Conservation (phyloP, 2,329 filamentous ascomycete species). For the Neonectria sp. region DNA sequence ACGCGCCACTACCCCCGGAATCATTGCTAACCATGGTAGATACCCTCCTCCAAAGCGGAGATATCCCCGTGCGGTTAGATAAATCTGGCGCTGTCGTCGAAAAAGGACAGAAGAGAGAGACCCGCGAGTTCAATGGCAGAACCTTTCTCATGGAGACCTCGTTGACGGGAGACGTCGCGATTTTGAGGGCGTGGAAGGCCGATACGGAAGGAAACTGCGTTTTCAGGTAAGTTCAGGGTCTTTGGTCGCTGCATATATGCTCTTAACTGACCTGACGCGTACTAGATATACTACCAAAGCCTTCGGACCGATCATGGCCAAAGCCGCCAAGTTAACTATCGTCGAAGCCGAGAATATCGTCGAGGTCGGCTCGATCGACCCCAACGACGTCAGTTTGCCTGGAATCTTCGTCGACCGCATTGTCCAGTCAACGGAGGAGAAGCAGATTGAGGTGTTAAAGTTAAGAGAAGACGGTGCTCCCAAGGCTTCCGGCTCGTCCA, state of each 20-base stretch:
- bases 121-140: slow-evolving; percentile 80
- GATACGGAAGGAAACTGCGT: slow-evolving; percentile 85
- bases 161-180: slow-evolving; percentile 82
- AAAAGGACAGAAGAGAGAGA: slow-evolving; percentile 77
- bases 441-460: slow-evolving; percentile 81
- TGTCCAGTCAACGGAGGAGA: slow-evolving; percentile 79
- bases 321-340: slow-evolving; percentile 83
- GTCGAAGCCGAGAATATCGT: slow-evolving; percentile 91
- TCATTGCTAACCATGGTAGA: slow-evolving; percentile 54
- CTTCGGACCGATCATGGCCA: slow-evolving; percentile 84
- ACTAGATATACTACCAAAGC: slow-evolving; percentile 79
- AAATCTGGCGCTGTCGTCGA: slow-evolving; percentile 73
- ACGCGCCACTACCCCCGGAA: fast-evolving
- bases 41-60: slow-evolving; percentile 77
- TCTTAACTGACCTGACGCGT: not conserved
- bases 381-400: slow-evolving; percentile 83
- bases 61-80: slow-evolving; percentile 76
- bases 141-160: slow-evolving; percentile 84
- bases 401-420: slow-evolving; percentile 89
- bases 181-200: slow-evolving; percentile 82
- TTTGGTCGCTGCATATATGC: slow-evolving; percentile 18
- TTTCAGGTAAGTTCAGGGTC: slow-evolving; percentile 69
- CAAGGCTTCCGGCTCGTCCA: slow-evolving; percentile 53
- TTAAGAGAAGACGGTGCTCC: slow-evolving; percentile 62
- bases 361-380: slow-evolving; percentile 78